phyloP scores from a whole-genome alignment of 768 basidiomycete species.

The Boletus tylopilopsis region DNA sequence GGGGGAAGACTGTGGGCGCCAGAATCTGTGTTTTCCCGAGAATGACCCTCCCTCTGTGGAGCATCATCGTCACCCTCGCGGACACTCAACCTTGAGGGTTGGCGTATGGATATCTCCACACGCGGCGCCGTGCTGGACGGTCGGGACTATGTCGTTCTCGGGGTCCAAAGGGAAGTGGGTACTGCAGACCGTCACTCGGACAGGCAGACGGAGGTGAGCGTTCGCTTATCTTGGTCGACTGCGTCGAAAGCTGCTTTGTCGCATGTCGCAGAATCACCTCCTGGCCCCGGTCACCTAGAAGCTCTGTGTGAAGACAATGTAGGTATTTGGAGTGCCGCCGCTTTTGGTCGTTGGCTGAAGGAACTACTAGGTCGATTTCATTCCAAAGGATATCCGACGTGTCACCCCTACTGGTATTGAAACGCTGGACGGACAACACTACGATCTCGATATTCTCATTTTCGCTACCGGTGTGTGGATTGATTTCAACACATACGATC shows the following conservation, averaged over 20 bases:
- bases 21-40: too few species aligned
- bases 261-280: slow-evolving; percentile 62
- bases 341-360: background rate
- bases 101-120: too few species aligned
- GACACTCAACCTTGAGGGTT: too few species aligned
- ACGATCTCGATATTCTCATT: slow-evolving; percentile 56
- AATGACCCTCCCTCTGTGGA: too few species aligned
- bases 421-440: slow-evolving; percentile 48
- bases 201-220: too few species aligned
- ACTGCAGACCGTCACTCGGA: too few species aligned
- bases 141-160: too few species aligned
- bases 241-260: slow-evolving; percentile 31
- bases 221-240: too few species aligned
- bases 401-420: slow-evolving; percentile 55
- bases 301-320: slow-evolving; percentile 60
- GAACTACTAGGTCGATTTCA: slow-evolving; percentile 38
- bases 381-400: slow-evolving; percentile 48
- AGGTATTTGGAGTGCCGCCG: background rate
- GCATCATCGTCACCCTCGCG: too few species aligned
- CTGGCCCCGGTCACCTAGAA: slow-evolving; percentile 66
- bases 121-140: too few species aligned
- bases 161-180: too few species aligned
- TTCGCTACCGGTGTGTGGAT: slow-evolving; percentile 55
- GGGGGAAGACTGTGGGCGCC: too few species aligned
- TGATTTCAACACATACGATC: background rate